A percentile compares a stretch with the other conserved stretches of the same genome.
Evolutionary conservation across 2,329 filamentous ascomycete species (phyloP).

Genomic region (Talaromyces sp.): DNA sequence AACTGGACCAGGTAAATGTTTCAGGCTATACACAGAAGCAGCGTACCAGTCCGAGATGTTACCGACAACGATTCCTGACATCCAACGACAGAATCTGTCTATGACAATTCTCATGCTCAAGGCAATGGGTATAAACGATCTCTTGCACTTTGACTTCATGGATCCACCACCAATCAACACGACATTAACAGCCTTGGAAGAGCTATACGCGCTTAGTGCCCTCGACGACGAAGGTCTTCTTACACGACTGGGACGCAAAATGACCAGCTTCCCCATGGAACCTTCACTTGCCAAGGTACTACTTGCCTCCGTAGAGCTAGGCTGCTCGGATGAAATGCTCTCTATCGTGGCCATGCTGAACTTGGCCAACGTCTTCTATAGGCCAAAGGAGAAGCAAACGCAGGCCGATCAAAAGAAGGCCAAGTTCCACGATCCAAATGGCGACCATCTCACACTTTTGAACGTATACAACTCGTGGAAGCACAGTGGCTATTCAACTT

Average conservation of each 20-base stretch:
- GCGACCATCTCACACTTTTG: constrained; percentile 88
- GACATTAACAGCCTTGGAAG: constrained; percentile 93
- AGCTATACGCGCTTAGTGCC: constrained; percentile 85
- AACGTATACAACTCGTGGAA: constrained; percentile 99
- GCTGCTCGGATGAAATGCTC: constrained; percentile 89
- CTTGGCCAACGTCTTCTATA: constrained; percentile 69
- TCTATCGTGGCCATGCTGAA: constrained; percentile 94
- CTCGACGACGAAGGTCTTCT: constrained; percentile 93
- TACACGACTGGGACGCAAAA: constrained; percentile 86
- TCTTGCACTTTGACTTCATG: constrained; percentile 98
- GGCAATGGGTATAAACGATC: constrained; percentile 97
- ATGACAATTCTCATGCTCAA: constrained; percentile 96
- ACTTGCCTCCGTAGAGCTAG: constrained; percentile 78
- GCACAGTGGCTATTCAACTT: constrained; percentile 68
- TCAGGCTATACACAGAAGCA: constrained; percentile 89
- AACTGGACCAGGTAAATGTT: constrained; percentile 94
- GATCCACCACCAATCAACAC: constrained; percentile 96
- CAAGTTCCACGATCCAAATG: constrained; percentile 92
- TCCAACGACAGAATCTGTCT: constrained; percentile 88
- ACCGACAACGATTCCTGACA: constrained; percentile 91
- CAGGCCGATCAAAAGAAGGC: constrained; percentile 96
- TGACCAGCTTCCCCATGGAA: constrained; percentile 99
- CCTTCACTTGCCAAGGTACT: constrained; percentile 85
- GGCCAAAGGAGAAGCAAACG: constrained; percentile 93
- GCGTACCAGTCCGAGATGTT: constrained; percentile 97